These are phyloP conservation scores for Mucor irregularis DNA, from an alignment of 371 early-diverging fungal species.

Conservation along the genomic window DNA sequence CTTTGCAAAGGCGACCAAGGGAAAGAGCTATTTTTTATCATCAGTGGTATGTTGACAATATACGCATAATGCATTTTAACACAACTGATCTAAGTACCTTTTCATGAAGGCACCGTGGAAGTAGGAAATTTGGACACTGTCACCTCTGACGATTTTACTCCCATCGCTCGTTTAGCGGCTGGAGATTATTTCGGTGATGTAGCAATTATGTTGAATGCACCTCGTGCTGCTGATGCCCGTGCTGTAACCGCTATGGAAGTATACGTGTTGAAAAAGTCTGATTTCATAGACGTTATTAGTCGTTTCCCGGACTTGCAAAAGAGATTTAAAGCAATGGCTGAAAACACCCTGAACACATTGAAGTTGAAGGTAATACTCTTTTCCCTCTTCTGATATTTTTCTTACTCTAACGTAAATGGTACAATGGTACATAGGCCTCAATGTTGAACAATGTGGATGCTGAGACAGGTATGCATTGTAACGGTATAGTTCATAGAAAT, in stretches of 20 bases:
- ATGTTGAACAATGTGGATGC: not conserved
- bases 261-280: constrained; percentile 50
- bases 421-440: constrained; percentile 6
- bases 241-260: constrained; percentile 60
- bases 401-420: no score
- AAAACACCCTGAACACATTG: constrained; percentile 19
- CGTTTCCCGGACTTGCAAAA: constrained; percentile 40
- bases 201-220: constrained; percentile 75
- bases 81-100: constrained; percentile 2
- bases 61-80: not conserved
- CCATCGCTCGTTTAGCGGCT: constrained; percentile 33
- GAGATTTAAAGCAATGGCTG: constrained; percentile 32
- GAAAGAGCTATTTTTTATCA: constrained; percentile 79
- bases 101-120: constrained; percentile 43
- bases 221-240: constrained; percentile 76
- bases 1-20: constrained; percentile 72
- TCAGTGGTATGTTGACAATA: constrained; percentile 57
- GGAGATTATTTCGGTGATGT: constrained; percentile 80
- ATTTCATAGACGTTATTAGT: constrained; percentile 46
- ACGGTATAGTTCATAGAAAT: not conserved
- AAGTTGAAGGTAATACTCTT: constrained; percentile 24
- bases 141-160: constrained; percentile 2
- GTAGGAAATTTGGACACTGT: constrained; percentile 18
- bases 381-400: not conserved
- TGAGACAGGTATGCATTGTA: not conserved